phyloP scores from a whole-genome alignment of 176 grass and related monocot species.

The Musa itinerans region DNA sequence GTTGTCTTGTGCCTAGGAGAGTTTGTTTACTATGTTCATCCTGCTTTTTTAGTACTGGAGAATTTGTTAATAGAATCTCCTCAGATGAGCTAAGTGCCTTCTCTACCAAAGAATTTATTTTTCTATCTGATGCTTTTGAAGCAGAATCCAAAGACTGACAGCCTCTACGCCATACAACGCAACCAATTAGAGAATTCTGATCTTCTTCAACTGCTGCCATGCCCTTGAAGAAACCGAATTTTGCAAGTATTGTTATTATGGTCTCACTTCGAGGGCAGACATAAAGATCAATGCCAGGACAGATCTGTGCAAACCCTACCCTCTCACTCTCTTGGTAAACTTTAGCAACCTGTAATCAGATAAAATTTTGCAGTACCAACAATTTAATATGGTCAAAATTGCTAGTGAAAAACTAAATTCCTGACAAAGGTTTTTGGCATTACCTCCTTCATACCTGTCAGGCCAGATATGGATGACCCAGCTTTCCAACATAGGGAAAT shows the following conservation, averaged over 20 bases:
- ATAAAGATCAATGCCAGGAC: constrained; percentile 31
- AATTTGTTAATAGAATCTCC: not conserved
- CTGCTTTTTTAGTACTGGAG: not conserved
- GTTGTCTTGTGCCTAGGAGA: constrained; percentile 2
- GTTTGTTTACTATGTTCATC: not conserved
- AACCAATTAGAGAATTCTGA: constrained; percentile 33
- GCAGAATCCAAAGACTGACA: not conserved
- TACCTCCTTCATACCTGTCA: constrained; percentile 34
- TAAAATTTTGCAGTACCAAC: constrained; percentile 10
- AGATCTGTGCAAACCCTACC: constrained; percentile 34
- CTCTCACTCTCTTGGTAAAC: constrained; percentile 30
- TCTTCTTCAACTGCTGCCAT: constrained; percentile 27
- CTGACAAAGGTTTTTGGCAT: not conserved
- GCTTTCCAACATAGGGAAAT: constrained; percentile 35
- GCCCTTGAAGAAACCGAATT: constrained; percentile 43
- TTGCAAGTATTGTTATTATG: constrained; percentile 36
- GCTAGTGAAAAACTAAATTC: not conserved
- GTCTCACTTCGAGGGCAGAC: constrained; percentile 33
- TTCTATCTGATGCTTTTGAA: not conserved
- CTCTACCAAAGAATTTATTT: not conserved
- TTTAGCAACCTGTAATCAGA: constrained; percentile 24
- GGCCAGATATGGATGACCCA: constrained; percentile 24
- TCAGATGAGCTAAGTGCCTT: not conserved
- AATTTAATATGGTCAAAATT: constrained; percentile 11
- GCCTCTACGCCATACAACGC: constrained; percentile 30